Conservation (phyloP, 345 rosid genomes). For the Pistacia integerrima region DNA sequence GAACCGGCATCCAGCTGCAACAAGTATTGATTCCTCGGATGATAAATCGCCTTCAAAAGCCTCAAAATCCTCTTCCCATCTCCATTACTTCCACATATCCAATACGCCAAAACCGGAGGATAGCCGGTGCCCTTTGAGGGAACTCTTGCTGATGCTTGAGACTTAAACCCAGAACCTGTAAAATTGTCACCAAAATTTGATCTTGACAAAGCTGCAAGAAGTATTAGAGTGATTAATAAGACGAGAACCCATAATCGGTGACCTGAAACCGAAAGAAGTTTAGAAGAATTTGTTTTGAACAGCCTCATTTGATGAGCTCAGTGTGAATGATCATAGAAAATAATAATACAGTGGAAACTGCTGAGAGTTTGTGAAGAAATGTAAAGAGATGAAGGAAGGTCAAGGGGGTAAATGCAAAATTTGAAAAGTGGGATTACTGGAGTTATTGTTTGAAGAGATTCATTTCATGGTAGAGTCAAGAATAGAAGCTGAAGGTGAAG, state of each 20-base stretch:
- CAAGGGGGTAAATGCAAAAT: too few relatives aligned
- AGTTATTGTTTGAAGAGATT: too few relatives aligned
- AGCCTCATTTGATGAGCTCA: constrained; percentile 10
- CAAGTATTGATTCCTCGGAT: constrained; percentile 43
- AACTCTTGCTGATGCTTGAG: neutral
- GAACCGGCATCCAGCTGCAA: constrained; percentile 36
- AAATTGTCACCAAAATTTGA: neutral
- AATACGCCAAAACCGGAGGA: constrained; percentile 43
- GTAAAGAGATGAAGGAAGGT: too few relatives aligned
- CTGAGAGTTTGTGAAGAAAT: too few relatives aligned
- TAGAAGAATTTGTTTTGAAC: constrained; percentile 3
- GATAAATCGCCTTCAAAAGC: constrained; percentile 39
- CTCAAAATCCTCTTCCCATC: constrained; percentile 38
- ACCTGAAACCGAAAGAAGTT: neutral
- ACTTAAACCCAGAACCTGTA: neutral
- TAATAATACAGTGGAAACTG: too few relatives aligned
- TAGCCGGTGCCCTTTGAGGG: constrained; percentile 9
- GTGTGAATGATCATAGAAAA: neutral
- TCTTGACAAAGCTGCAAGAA: constrained; percentile 11
- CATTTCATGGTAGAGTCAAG: too few relatives aligned
- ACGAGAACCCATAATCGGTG: constrained; percentile 7
- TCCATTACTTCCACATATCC: constrained; percentile 37
- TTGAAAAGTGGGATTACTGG: too few relatives aligned
- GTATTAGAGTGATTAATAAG: neutral
- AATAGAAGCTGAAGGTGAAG: too few relatives aligned